Percentiles rank a stretch among this genome's conserved stretches.
phyloP scores from a whole-genome alignment of 164 flowering plant genomes.

The Tetrastigma voinierianum region DNA sequence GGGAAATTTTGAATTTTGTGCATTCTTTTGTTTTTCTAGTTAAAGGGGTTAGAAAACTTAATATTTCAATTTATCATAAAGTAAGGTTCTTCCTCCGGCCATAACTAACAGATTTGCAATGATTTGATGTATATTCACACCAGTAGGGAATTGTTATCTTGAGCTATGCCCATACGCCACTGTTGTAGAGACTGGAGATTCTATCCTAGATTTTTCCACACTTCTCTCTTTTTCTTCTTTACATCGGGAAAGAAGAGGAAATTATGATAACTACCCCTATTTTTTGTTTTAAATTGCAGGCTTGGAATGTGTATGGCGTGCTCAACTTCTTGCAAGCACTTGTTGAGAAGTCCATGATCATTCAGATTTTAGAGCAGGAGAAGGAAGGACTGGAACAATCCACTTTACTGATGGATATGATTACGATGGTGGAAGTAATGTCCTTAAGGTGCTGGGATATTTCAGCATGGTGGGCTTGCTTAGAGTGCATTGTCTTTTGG shows the following conservation, averaged over 20 bases:
- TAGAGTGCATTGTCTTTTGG: slow-evolving; percentile 92
- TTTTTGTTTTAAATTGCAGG: no score
- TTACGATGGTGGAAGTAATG: slow-evolving; percentile 95
- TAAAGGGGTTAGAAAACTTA: no score
- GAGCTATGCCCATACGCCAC: no score
- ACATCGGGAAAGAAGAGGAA: not conserved
- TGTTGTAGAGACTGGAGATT: no score
- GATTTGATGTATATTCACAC: no score
- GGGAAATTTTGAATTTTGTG: not conserved
- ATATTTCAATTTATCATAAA: no score
- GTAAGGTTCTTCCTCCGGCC: no score
- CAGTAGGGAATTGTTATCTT: no score
- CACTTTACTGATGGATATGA: slow-evolving; percentile 95
- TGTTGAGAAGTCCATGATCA: slow-evolving; percentile 86
- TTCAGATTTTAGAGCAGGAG: slow-evolving; percentile 83
- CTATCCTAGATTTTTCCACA: no score
- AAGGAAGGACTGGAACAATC: slow-evolving; percentile 90
- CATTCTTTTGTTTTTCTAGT: not conserved
- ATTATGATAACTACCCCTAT: not conserved
- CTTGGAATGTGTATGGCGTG: slow-evolving; percentile 97
- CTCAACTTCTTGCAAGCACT: slow-evolving; percentile 95
- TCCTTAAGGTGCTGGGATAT: slow-evolving; percentile 92
- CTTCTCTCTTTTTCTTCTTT: no score
- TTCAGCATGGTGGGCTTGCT: slow-evolving; percentile 98
- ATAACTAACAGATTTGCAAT: no score